Percentiles rank a stretch among this genome's conserved stretches.
These are phyloP conservation scores for Candida frijolesensis DNA, from an alignment of 1,139 yeast genomes.

Conservation along the genomic window DNA sequence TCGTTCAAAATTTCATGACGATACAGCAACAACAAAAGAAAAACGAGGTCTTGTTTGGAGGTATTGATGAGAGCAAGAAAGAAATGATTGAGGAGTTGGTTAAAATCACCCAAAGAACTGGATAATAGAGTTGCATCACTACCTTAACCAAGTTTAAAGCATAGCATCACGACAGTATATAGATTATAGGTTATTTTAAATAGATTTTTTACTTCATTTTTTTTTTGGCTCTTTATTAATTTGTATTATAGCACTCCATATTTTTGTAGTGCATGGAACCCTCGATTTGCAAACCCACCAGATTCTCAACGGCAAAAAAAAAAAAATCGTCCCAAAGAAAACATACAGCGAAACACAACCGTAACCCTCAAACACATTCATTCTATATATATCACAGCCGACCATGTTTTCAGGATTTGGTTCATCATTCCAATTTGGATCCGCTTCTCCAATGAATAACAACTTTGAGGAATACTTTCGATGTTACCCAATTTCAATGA, in stretches of 20 bases:
- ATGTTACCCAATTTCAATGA: conserved; percentile 89
- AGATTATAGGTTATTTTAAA: not conserved
- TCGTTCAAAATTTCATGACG: conserved; percentile 31
- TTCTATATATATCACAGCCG: not conserved
- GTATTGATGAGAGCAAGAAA: conserved; percentile 37
- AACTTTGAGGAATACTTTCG: conserved; percentile 81
- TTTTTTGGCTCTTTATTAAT: not conserved
- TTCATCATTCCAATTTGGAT: conserved; percentile 35
- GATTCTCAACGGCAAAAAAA: conserved; percentile 7
- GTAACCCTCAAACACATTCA: not conserved
- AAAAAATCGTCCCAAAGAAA: not conserved
- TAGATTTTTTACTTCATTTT: not conserved
- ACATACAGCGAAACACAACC: not conserved
- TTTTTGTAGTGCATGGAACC: not conserved
- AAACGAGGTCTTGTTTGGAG: conserved; percentile 42
- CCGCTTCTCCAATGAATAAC: conserved; percentile 26
- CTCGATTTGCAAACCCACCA: not conserved
- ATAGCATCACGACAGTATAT: not conserved
- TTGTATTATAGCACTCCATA: not conserved
- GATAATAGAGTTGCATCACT: not conserved
- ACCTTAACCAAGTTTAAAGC: not conserved
- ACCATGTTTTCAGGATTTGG: conserved; percentile 51
- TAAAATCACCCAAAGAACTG: conserved; percentile 21
- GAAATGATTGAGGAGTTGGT: conserved; percentile 35
- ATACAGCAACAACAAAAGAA: conserved; percentile 39